phyloP scores from a whole-genome alignment of 352 stramenopile species.

The Globisporangium polare region DNA sequence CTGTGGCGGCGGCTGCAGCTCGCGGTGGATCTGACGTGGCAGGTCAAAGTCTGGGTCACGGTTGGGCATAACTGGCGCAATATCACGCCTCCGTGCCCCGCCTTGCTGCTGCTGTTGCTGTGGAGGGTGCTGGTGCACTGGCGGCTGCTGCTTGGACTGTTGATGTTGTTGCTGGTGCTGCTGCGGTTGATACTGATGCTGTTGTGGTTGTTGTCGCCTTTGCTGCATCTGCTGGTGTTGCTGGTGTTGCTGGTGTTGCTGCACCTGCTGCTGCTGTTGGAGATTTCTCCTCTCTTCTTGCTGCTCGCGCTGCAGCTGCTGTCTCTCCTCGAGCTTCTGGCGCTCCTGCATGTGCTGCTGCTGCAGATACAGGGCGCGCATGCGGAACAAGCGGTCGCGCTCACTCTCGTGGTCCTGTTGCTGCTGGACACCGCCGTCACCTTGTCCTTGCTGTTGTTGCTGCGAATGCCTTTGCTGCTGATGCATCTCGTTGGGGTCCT shows the following conservation, averaged over 20 bases:
- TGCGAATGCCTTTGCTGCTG: constrained; percentile 33
- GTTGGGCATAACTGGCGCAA: constrained; percentile 7
- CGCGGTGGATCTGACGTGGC: constrained; percentile 34
- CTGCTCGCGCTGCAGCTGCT: constrained; percentile 16
- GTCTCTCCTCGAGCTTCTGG: constrained; percentile 4
- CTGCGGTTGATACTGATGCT: background rate
- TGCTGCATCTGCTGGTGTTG: constrained; percentile 6
- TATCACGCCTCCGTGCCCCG: background rate
- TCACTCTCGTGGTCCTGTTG: constrained; percentile 11
- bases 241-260: background rate
- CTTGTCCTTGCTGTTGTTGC: constrained; percentile 22
- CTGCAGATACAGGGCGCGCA: constrained; percentile 15
- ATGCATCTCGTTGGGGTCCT: constrained; percentile 23
- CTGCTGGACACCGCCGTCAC: background rate
- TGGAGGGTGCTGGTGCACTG: background rate
- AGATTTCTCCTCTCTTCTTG: constrained; percentile 17
- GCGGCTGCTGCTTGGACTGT: background rate
- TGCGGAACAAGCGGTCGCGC: constrained; percentile 13
- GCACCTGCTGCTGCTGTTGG: background rate
- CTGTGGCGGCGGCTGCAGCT: constrained; percentile 15
- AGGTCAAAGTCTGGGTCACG: constrained; percentile 24
- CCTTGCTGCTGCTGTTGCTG: background rate
- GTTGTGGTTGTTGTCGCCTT: background rate
- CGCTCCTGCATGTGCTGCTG: constrained; percentile 17
- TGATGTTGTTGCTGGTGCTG: background rate